A percentile compares a stretch with the other conserved stretches of the same genome.
Conservation (phyloP, 495 filamentous ascomycete genomes). For the Articulospora tetracladia region DNA sequence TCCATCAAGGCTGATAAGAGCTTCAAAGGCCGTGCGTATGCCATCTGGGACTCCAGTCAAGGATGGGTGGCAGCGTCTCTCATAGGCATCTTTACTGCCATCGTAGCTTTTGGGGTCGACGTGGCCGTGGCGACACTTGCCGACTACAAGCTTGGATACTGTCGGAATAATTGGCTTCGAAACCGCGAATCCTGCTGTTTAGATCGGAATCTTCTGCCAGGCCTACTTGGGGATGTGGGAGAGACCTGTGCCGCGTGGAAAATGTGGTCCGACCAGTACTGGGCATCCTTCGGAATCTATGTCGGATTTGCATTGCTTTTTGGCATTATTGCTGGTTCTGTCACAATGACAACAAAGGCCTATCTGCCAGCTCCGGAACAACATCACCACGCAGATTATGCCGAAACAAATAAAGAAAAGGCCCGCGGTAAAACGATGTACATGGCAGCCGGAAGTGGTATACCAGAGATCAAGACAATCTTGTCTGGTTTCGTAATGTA, state of each 20-base stretch:
- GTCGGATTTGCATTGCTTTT: slow-evolving; percentile 45
- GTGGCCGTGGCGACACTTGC: slow-evolving; percentile 45
- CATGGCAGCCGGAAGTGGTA: slow-evolving; percentile 53
- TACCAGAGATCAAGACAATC: slow-evolving; percentile 59
- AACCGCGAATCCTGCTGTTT: slow-evolving; percentile 46
- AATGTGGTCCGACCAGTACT: slow-evolving; percentile 39
- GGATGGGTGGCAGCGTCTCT: slow-evolving; percentile 49
- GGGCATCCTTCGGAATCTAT: slow-evolving; percentile 41
- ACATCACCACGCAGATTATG: slow-evolving; percentile 3
- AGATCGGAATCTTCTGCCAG: slow-evolving; percentile 27
- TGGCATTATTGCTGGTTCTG: slow-evolving; percentile 43
- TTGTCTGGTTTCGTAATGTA: slow-evolving; percentile 56
- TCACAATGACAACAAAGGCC: slow-evolving; percentile 49
- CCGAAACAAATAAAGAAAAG: slow-evolving; percentile 7
- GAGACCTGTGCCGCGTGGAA: slow-evolving; percentile 39
- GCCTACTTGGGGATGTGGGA: slow-evolving; percentile 16
- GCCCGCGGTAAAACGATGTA: slow-evolving; percentile 47
- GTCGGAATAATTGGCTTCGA: slow-evolving; percentile 39
- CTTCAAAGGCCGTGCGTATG: slow-evolving; percentile 29
- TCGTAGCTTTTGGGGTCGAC: slow-evolving; percentile 52
- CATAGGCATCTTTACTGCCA: slow-evolving; percentile 51
- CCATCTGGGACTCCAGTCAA: slow-evolving; percentile 39
- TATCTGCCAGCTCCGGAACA: slow-evolving; percentile 38
- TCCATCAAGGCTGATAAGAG: slow-evolving; percentile 35
- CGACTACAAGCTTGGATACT: slow-evolving; percentile 54